Conservation (phyloP, 2,329 filamentous ascomycete species). For the Fusarium anthophilum region DNA sequence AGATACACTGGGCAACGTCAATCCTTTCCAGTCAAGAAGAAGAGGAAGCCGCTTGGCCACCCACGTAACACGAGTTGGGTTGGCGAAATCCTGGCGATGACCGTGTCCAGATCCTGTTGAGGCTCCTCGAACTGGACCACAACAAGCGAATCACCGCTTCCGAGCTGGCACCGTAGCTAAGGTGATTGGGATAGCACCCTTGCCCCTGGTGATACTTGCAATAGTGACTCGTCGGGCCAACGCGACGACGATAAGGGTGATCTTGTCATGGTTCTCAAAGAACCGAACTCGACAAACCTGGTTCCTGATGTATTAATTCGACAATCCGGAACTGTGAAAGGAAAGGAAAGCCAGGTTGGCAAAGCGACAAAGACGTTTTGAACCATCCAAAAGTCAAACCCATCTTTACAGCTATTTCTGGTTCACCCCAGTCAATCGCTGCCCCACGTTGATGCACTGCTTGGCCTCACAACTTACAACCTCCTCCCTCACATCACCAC, state of each 20-base stretch:
- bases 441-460: not conserved
- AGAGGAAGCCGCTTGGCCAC: no score
- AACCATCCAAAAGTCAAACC: no score
- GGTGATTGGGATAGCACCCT: not conserved
- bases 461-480: not conserved
- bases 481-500: not conserved
- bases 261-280: not conserved
- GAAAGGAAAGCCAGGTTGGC: no score
- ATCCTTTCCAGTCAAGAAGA: no score
- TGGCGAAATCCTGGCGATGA: constrained; percentile 5
- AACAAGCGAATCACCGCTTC: constrained; percentile 30
- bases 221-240: not conserved
- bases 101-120: constrained; percentile 31
- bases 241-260: not conserved
- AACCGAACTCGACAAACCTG: not conserved
- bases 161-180: not conserved
- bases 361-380: not conserved
- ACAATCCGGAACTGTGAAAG: no score
- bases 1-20: no score
- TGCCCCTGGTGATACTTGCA: not conserved
- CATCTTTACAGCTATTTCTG: not conserved
- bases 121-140: constrained; percentile 35
- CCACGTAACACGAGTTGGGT: no score
- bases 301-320: not conserved
- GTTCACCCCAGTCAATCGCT: not conserved